Base-by-base conservation (phyloP, 305 asterid genomes). In the Fraxinus floribunda region DNA sequence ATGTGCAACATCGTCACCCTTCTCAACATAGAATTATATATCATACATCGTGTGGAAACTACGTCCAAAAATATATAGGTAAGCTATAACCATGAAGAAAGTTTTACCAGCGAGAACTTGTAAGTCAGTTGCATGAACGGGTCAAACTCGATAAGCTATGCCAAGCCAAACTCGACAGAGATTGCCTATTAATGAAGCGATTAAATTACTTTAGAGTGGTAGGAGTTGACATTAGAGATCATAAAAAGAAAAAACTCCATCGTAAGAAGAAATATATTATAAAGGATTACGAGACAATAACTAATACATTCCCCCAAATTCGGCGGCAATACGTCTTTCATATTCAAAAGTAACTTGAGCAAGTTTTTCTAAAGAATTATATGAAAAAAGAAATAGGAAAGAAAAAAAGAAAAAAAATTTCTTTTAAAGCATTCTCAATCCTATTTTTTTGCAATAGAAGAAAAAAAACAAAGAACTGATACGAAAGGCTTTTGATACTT, bases 281-380 rank as follows among this genome's bases (percentile, higher is more conserved):
- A 52, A 34, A 78, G 71, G 30, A 22, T 32, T 44, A 24, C 1
- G 39, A 29, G 46, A 38, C 74, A 74, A 75, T 85, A 94, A 98
- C 97, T 93, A 97, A 86, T 95, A 98, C 99, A 95, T 94, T 82
- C 99, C 99, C 85, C 97, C 98, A 83, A 97, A 94, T 78, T 93
- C 97, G 30, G 98, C 93, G 52, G 97, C 99, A 57, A 95, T 94
- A 81, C 92, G 97, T 79, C 97, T 88, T 88, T 95, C 99, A 83
- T 98, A 94, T 79, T 91, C 97, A 41, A 97, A 95, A 2, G 98
- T 92, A 66, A 95, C 97, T 84, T 93, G 97, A 83, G 98, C 98
- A 82, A 95, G 91, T 34, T 80, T 94, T 93, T 91, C 98, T 94
- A 93, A 80, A 72, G 16, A 13, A 55, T 26, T 16, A 49, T 35